Evolutionary conservation across 768 basidiomycete species (phyloP).

Genomic region (Termitomyces sp.): DNA sequence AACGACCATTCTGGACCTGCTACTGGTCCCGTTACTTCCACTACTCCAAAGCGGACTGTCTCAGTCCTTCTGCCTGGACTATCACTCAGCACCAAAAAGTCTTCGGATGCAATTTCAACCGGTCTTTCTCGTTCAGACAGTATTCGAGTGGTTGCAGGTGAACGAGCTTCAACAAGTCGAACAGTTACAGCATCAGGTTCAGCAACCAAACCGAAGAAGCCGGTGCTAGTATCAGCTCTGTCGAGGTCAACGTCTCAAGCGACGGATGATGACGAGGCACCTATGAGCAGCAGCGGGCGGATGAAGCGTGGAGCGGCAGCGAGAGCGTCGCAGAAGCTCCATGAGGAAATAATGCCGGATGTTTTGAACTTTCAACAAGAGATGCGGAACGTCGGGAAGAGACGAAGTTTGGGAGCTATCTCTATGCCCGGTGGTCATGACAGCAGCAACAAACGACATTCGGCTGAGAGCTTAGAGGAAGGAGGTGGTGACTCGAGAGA

Average conservation of each 20-base stretch:
- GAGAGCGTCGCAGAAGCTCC: conserved; percentile 45
- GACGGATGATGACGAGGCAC: conserved; percentile 5
- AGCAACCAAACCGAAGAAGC: conserved; percentile 8
- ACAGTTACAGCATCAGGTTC: conserved; percentile 4
- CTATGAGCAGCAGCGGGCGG: conserved; percentile 9
- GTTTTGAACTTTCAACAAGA: conserved; percentile 64
- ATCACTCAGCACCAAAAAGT: conserved; percentile 8
- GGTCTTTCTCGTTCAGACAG: conserved; percentile 19
- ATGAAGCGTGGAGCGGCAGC: conserved; percentile 36
- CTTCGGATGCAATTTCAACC: background rate
- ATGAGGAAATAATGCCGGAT: conserved; percentile 74
- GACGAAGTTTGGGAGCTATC: conserved; percentile 24
- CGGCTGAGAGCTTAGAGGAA: conserved; percentile 4
- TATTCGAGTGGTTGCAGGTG: conserved; percentile 20
- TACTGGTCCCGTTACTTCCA: conserved; percentile 1
- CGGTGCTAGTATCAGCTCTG: background rate
- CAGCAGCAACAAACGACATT: conserved; percentile 12
- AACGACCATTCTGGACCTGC: background rate
- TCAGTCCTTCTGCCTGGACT: conserved; percentile 14
- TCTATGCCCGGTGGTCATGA: conserved; percentile 9
- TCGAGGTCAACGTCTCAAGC: conserved; percentile 8
- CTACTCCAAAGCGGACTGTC: conserved; percentile 14
- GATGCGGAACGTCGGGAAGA: conserved; percentile 38
- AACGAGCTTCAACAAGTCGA: conserved; percentile 14
- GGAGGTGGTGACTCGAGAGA: conserved; percentile 4